These are phyloP conservation scores for Penicillium thymicola DNA, from an alignment of 2,329 filamentous ascomycete genomes.

Conservation along the genomic window DNA sequence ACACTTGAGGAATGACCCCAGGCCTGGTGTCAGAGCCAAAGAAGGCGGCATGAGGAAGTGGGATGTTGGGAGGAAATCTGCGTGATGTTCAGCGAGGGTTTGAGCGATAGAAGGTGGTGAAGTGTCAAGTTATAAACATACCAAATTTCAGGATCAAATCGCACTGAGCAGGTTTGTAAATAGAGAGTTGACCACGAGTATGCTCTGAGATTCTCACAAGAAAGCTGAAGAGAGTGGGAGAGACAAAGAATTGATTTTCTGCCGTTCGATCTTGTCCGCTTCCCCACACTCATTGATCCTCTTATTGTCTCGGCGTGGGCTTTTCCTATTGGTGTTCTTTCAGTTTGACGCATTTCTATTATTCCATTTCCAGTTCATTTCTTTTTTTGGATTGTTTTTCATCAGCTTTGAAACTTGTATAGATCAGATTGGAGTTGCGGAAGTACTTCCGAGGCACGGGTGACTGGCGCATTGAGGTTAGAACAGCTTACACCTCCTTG, in stretches of 20 bases:
- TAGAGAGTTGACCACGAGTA: not conserved
- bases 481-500: conserved; percentile 24
- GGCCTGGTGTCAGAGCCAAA: conserved; percentile 64
- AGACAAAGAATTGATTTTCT: conserved; percentile 27
- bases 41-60: conserved; percentile 54
- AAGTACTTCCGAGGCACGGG: conserved; percentile 29
- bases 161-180: not conserved
- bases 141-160: not conserved
- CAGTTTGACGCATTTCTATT: conserved; percentile 7
- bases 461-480: conserved; percentile 42
- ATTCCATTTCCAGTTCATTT: not conserved
- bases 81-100: conserved; percentile 1
- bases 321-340: conserved; percentile 5
- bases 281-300: conserved; percentile 24
- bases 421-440: conserved; percentile 15
- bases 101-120: not conserved
- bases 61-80: conserved; percentile 12
- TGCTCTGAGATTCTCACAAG: not conserved
- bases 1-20: conserved; percentile 75
- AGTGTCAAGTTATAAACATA: not conserved
- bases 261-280: conserved; percentile 26
- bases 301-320: conserved; percentile 10
- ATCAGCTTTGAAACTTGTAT: conserved; percentile 2
- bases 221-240: conserved; percentile 19
- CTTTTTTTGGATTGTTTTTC: not conserved